Base-by-base conservation (phyloP, 306 rosid genomes). In the Quercus wislizeni region DNA sequence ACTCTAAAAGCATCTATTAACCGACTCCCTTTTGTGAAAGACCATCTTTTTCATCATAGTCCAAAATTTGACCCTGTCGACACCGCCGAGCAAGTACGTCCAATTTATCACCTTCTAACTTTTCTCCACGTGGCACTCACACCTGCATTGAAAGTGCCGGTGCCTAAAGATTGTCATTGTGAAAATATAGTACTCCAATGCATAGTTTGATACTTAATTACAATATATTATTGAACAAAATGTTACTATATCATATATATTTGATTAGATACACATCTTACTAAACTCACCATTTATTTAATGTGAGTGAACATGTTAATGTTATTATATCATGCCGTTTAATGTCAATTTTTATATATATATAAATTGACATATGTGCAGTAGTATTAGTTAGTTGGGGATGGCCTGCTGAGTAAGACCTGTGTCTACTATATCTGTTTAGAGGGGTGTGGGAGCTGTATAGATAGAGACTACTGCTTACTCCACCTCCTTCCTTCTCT, bases 61-160 rank as follows among this genome's bases (percentile, higher is more conserved):
- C 64, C 78, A 84, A 89, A 82, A 83, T 85, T 89, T 88, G 91
- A 87, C 87, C 77, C 86, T 86, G 91, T 88, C 89, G 86, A 89
- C 89, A 89, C 77, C 82, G 91, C 92, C 89, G 80, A 81, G 74
- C 92, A 86, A 3, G 76, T 83, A 84, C 83, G 75, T 87, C 91
- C 94, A 87, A 87, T 49, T 71, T 78, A 35, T 83, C 67, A 67
- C 64, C 76, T 76, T 83, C 76, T 78, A 70, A 80, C 58, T 38
- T 88, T 86, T 78, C 90, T 89, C 94, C 97, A 94, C 93, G 97
- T 94, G 98, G 94, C 91, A 79, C 5, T 81, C 58, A 0, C 81
- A 75, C 69, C 78, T 31, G 11, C 86, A 38, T 78, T 49, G 28
- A 62, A 78, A 74, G 80, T 79, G 84, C 93, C 90, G 88, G 85